Conservation (phyloP, 257 asterid species). For the Solanum corneliomulleri region DNA sequence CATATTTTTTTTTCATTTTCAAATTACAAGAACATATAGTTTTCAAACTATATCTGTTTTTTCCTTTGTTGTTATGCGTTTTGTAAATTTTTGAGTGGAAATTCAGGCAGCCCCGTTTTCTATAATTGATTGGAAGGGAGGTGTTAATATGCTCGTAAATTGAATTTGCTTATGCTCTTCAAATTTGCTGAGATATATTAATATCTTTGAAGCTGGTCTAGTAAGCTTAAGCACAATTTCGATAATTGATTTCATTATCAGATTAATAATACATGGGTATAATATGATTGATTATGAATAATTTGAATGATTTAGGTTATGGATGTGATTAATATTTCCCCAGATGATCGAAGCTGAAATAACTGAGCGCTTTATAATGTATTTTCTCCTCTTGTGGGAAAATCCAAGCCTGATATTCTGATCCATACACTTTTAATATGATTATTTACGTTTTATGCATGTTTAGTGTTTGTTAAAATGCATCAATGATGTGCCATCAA, state of each 20-base stretch:
- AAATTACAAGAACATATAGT: neutral
- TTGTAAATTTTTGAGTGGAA: conserved; percentile 15
- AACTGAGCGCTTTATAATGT: neutral
- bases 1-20: neutral
- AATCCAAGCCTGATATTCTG: neutral
- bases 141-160: conserved; percentile 60
- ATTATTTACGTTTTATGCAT: neutral
- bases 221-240: conserved; percentile 44
- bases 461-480: neutral
- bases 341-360: too few relatives aligned
- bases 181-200: conserved; percentile 47
- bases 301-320: too few relatives aligned
- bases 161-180: conserved; percentile 42
- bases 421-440: neutral
- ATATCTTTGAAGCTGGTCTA: conserved; percentile 56
- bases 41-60: neutral
- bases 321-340: too few relatives aligned
- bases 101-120: conserved; percentile 70
- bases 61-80: too few relatives aligned
- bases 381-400: neutral
- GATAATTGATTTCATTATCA: too few relatives aligned
- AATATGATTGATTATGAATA: neutral
- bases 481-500: neutral
- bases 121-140: conserved; percentile 20
- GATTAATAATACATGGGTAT: neutral